Evolutionary conservation across 2,329 filamentous ascomycete species (phyloP).

Genomic region (Monilinia fructigena): DNA sequence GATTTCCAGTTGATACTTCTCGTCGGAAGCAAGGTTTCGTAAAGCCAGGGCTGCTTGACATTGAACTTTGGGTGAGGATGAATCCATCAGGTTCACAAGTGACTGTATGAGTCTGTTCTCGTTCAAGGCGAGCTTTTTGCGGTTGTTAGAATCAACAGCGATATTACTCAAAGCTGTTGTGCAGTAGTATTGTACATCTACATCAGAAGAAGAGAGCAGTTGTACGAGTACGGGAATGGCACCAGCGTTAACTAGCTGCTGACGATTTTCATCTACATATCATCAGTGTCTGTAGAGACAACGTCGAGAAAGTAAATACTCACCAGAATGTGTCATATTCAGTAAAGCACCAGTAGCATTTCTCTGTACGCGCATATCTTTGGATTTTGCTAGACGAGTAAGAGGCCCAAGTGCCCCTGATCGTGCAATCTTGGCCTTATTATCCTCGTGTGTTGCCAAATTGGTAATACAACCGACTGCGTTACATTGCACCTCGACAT

Average conservation of each 20-base stretch:
- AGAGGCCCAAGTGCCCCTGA: conserved; percentile 90
- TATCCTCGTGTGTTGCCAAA: conserved; percentile 95
- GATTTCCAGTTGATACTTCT: conserved; percentile 98
- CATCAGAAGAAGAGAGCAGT: conserved; percentile 85
- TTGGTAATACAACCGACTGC: conserved; percentile 99
- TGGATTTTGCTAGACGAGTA: conserved; percentile 90
- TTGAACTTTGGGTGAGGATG: conserved; percentile 94
- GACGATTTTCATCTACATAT: conserved; percentile 82
- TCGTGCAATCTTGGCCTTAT: conserved; percentile 96
- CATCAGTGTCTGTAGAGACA: conserved; percentile 26
- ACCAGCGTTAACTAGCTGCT: conserved; percentile 94
- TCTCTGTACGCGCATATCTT: conserved; percentile 96
- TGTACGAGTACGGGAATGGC: conserved; percentile 98
- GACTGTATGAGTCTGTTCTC: conserved; percentile 91
- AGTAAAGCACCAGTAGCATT: conserved; percentile 94
- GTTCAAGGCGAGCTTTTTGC: conserved; percentile 85
- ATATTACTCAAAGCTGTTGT: conserved; percentile 98
- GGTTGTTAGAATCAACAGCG: conserved; percentile 87
- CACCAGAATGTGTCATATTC: conserved; percentile 99
- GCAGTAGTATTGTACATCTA: conserved; percentile 99
- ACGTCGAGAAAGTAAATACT: conserved; percentile 33
- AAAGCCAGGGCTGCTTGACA: conserved; percentile 94
- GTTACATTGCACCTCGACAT: conserved; percentile 99
- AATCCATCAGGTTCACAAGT: conserved; percentile 94
- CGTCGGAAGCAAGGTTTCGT: conserved; percentile 92